Conservation (phyloP, 2,329 filamentous ascomycete genomes). For the Aspergillus fumigatus region DNA sequence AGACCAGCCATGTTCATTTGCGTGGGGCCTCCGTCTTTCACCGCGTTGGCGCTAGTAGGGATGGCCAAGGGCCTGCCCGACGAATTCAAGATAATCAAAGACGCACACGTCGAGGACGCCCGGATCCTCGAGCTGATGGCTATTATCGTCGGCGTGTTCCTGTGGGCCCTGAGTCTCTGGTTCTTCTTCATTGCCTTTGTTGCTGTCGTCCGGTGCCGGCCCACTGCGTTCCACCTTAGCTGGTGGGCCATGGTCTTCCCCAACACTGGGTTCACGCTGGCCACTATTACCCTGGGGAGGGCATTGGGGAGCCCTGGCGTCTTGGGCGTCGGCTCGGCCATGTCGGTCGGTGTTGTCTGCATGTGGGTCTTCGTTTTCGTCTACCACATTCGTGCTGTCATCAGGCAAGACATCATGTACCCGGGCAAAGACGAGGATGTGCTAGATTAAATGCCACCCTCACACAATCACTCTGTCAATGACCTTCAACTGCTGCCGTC, state of each 20-base stretch:
- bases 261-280: slow-evolving; percentile 59
- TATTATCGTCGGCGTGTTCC: slow-evolving; percentile 49
- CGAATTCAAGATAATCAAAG: slow-evolving; percentile 46
- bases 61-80: slow-evolving; percentile 55
- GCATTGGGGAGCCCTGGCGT: slow-evolving; percentile 50
- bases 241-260: slow-evolving; percentile 67
- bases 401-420: slow-evolving; percentile 51
- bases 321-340: slow-evolving; percentile 50
- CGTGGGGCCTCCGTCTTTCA: slow-evolving; percentile 70
- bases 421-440: slow-evolving; percentile 59
- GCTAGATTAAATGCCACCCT: slow-evolving; percentile 18
- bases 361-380: slow-evolving; percentile 53
- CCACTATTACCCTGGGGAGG: slow-evolving; percentile 55
- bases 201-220: slow-evolving; percentile 40
- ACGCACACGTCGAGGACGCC: slow-evolving; percentile 22
- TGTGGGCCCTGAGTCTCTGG: slow-evolving; percentile 62
- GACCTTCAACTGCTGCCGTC: background rate
- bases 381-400: slow-evolving; percentile 49
- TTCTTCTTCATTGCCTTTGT: slow-evolving; percentile 51
- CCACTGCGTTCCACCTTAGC: slow-evolving; percentile 47
- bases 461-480: background rate
- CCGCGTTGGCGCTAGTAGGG: slow-evolving; percentile 64
- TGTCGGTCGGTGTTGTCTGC: slow-evolving; percentile 52
- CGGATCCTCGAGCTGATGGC: slow-evolving; percentile 44
- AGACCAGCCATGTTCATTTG: slow-evolving; percentile 70